A percentile compares a stretch with the other conserved stretches of the same genome.
Evolutionary conservation across 768 basidiomycete species (phyloP).

Genomic region (Gloeostereum incarnatum): DNA sequence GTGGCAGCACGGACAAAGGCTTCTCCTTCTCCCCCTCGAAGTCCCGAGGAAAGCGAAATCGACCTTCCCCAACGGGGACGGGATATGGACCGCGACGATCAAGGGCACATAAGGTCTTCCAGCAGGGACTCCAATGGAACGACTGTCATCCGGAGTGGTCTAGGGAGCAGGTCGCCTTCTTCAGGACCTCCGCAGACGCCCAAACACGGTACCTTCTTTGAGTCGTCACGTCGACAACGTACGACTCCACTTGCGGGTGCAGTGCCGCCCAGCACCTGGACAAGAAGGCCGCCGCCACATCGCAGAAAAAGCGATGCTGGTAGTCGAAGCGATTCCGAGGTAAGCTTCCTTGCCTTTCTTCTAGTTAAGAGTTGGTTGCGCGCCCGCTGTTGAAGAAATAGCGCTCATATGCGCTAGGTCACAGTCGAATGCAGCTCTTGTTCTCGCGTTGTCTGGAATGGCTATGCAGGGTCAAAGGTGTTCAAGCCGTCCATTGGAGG

Average conservation of each 20-base stretch:
- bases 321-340: constrained; percentile 73
- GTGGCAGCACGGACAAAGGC: constrained; percentile 51
- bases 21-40: constrained; percentile 26
- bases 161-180: constrained; percentile 43
- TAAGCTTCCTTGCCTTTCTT: constrained; percentile 17
- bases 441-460: no score
- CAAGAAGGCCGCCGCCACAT: constrained; percentile 55
- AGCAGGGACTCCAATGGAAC: constrained; percentile 46
- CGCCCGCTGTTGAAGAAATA: neutral
- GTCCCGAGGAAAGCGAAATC: constrained; percentile 26
- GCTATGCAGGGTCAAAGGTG: no score
- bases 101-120: constrained; percentile 38
- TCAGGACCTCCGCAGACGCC: constrained; percentile 43
- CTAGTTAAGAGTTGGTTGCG: neutral
- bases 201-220: constrained; percentile 50
- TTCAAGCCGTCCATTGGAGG: no score
- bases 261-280: constrained; percentile 75
- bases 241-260: constrained; percentile 48
- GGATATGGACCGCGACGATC: constrained; percentile 20
- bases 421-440: no score
- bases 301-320: constrained; percentile 71
- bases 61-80: constrained; percentile 31
- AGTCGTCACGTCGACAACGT: constrained; percentile 60
- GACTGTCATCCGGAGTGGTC: constrained; percentile 20
- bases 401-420: neutral